Base-by-base conservation (phyloP, 164 flowering plant species). In the Aristolochia fimbriata region DNA sequence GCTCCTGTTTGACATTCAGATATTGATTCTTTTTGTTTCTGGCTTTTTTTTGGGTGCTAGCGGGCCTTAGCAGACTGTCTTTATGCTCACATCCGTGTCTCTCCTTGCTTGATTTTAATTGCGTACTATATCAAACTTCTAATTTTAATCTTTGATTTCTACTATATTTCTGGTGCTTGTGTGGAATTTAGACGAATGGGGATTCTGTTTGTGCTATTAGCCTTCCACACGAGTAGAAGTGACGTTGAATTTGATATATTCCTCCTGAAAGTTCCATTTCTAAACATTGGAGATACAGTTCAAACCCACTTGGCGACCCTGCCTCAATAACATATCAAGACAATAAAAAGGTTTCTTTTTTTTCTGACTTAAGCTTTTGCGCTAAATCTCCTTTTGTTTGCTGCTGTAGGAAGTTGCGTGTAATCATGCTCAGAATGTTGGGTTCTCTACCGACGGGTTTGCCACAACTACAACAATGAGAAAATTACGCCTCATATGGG, bases 401-500 rank as follows among this genome's bases (percentile, higher is more conserved):
- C 31, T 9, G 23, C 11, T 78, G 65, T 64, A 91, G 99, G 99
- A 94, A 72, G 91, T 88, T 58, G 97, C 83, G 51, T 79, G 97
- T 76, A 94, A 86, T 73, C 99, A 94, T 81, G 96, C 88, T 27
- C 99, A 91, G 68, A 77, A 88, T 75, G 86, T 88, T 65, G 99
- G 99, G 37, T 94, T 83, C 74, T 94, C 99, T 6, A 85, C 95
- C 0, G 99, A 94, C 64, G 97, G 99, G 33, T 91, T 91, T 70
- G 96, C 97, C 9, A 94, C 99, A 10, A 91, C 96, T 15, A 58
- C 60, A 41, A 83, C 87, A 47, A 94, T 94, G 99, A 79, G 99
- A 76, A 83, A 94, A 68, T 47, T 86, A 80, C 81, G 81, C 77
- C 93, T 94, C 65, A 94, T 94, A 70, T 94, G 99, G 99, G 99